Conservation (phyloP, 805 yeast species). For the Candida ipomoeae region DNA sequence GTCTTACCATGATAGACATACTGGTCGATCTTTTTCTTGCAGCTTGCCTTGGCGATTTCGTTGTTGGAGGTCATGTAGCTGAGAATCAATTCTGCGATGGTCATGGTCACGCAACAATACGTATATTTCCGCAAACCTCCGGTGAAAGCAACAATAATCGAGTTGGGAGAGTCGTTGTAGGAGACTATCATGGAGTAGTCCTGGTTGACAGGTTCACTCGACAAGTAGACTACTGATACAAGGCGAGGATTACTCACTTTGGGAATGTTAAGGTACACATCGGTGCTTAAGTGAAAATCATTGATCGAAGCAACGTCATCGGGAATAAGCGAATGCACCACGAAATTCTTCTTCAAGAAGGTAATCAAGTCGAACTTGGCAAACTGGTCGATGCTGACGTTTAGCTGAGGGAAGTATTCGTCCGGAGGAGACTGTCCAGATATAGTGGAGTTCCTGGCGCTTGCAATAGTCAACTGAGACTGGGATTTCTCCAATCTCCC, state of each 20-base stretch:
- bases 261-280: slow-evolving; percentile 31
- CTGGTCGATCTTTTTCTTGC: slow-evolving; percentile 17
- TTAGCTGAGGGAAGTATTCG: slow-evolving; percentile 10
- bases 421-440: slow-evolving; percentile 11
- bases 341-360: slow-evolving; percentile 35
- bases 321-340: slow-evolving; percentile 29
- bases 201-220: slow-evolving; percentile 13
- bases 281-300: slow-evolving; percentile 32
- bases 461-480: slow-evolving; percentile 11
- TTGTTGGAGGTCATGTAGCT: slow-evolving; percentile 3
- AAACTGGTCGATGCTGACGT: slow-evolving; percentile 12
- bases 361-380: slow-evolving; percentile 31
- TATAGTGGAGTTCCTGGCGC: slow-evolving; percentile 5
- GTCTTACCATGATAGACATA: slow-evolving; percentile 20
- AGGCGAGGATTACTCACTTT: slow-evolving; percentile 13
- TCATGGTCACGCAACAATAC: slow-evolving; percentile 37
- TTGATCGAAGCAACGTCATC: slow-evolving; percentile 30
- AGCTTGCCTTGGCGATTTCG: neutral
- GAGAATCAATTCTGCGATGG: slow-evolving; percentile 11
- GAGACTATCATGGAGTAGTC: slow-evolving; percentile 33
- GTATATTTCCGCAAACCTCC: slow-evolving; percentile 41
- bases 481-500: slow-evolving; percentile 4
- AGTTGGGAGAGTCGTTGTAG: slow-evolving; percentile 22
- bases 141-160: slow-evolving; percentile 32
- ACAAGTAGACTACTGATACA: slow-evolving; percentile 24